Evolutionary conservation across 257 asterid genomes (phyloP).

Genomic region (Solanum corneliomulleri): DNA sequence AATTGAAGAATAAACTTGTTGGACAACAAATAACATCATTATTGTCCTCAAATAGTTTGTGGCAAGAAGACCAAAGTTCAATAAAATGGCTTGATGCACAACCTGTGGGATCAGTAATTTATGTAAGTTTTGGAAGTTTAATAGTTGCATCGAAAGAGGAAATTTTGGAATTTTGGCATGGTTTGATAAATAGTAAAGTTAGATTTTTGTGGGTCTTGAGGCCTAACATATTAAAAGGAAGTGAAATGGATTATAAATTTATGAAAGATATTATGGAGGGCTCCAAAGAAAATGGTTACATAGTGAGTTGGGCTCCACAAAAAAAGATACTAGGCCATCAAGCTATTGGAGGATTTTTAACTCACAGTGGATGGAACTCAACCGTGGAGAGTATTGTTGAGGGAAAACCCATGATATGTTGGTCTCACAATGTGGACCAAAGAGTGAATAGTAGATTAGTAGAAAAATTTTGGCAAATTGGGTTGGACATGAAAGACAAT

Average conservation of each 20-base stretch:
- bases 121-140: constrained; percentile 22
- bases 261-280: constrained; percentile 1
- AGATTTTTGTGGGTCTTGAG: constrained; percentile 17
- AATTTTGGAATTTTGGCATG: constrained; percentile 15
- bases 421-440: constrained; percentile 28
- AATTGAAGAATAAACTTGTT: not conserved
- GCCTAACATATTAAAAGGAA: constrained; percentile 3
- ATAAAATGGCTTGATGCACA: constrained; percentile 19
- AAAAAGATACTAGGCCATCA: constrained; percentile 8
- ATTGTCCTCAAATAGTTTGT: not conserved
- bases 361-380: constrained; percentile 23
- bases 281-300: constrained; percentile 1
- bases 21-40: not conserved
- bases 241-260: not conserved
- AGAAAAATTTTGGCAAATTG: constrained; percentile 42
- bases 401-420: constrained; percentile 20
- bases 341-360: constrained; percentile 17
- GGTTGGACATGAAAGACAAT: constrained; percentile 46
- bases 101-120: constrained; percentile 13
- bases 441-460: constrained; percentile 35
- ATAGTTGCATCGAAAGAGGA: constrained; percentile 2
- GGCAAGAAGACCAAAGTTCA: constrained; percentile 13
- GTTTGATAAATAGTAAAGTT: constrained; percentile 10
- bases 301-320: constrained; percentile 22
- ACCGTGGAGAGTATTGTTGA: constrained; percentile 18